Base-by-base conservation (phyloP, 169 alveolate genomes). In the Amoebophrya sp. region DNA sequence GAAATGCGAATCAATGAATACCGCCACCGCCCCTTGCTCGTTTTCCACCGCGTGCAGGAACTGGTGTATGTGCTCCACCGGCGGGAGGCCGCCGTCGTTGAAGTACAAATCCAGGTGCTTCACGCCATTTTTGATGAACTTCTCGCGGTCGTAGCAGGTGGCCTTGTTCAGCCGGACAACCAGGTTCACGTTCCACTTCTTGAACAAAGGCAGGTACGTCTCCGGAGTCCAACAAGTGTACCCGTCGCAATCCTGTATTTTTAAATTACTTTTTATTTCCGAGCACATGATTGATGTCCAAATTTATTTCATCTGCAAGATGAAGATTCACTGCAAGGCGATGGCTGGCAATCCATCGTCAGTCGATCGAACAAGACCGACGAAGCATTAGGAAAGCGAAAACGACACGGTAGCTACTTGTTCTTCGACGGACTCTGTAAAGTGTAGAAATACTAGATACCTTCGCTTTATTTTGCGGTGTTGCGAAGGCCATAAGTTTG, bases 11-110 rank as follows among this genome's bases (percentile, higher is more conserved):
- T 7, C 7, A 23, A n/a, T 7, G 7, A 1, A 23, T 58, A 87
- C 98, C 67, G 99, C 99, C 0, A 96, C 92, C 29, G 95, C 97
- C n/a, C 97, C 97, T 90, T 95, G 94, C 58, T 96, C 97, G 29
- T 94, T 94, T 91, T 97, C 98, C 43, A 94, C 91, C 23, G 96
- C 91, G 88, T 94, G 94, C 31, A 97, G 91, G 88, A 97, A 97
- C 78, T 93, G 91, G 29, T 93, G 90, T 38, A 97, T 93, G 42
- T 96, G 95, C 50, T 95, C 94, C 29, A 58, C 23, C 23, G 78
- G 78, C 23, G 78, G 78, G 7, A 58, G 23, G 7, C 78, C 78
- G 10, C 78, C 78, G 34, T 58, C 78, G 34, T 58, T 58, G 78
- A 58, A 58, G 23, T 58, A 58, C 39, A 58, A n/a, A n/a, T 58